Base-by-base conservation (phyloP, 768 basidiomycete genomes). In the Amanita phalloides region DNA sequence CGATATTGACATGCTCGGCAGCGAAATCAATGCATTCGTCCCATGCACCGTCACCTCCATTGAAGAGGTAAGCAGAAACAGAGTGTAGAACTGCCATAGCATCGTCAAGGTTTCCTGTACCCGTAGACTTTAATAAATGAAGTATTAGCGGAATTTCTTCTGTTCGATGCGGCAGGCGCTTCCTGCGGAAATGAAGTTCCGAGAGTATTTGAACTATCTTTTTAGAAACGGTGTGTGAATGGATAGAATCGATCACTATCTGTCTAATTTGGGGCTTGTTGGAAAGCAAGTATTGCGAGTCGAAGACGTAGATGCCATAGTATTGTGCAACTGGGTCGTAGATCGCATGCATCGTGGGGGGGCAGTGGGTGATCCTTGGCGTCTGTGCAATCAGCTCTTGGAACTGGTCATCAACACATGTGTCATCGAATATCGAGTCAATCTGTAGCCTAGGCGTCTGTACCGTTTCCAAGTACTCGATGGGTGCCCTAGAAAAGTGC, bases 81-180 rank as follows among this genome's bases (percentile, higher is more conserved):
- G 86, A 70, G 54, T 85, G 84, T 17, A 91, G 68, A 3, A 84
- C 84, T 0, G 86, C 84, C 68, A 90, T 82, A 20, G 88, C 89
- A 57, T 88, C 85, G 33, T 84, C 85, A 48, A 81, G 75, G 13
- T 68, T 74, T 38, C 62, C 59, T 63, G 50, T 30, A 36, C 46
- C 51, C 13, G 25, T 45, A 17, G 21, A 23, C 21, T 37, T 52
- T 32, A 52, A 32, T 33, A 45, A 28, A 28, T 35, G 41, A 8
- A 52, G 33, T 35, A 45, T 52, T n/a, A 42, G 21, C 20, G 51
- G 51, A 36, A 52, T 52, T 6, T 17, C n/a, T 9, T 52, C 51
- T 6, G 43, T 52, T 37, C 25, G 42, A 2, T 52, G 51, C 2
- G 51, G 44, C 14, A 45, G 37, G 20, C 51, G 33, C 30, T 33